Conservation (phyloP, 1,139 yeast genomes). For the Geotrichum fermentans region DNA sequence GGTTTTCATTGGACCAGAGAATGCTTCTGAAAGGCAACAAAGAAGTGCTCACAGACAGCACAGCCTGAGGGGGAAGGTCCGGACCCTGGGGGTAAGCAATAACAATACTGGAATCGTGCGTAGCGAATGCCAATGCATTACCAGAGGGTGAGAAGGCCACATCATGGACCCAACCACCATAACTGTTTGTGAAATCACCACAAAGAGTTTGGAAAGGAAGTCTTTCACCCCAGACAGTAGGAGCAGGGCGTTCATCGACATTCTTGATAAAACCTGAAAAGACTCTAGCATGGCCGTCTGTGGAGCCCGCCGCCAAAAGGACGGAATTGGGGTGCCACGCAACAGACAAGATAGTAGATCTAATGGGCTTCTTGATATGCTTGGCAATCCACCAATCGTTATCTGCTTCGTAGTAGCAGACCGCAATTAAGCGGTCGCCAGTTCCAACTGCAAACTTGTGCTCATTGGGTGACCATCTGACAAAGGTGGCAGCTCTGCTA, state of each 20-base stretch:
- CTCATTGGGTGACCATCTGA: conserved; percentile 92
- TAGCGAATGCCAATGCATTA: conserved; percentile 68
- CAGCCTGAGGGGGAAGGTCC: conserved; percentile 49
- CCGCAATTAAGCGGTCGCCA: conserved; percentile 88
- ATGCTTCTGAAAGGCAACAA: conserved; percentile 78
- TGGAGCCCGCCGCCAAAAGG: conserved; percentile 82
- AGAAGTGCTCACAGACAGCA: conserved; percentile 54
- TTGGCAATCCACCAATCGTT: conserved; percentile 99
- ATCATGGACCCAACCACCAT: conserved; percentile 91
- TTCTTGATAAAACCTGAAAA: conserved; percentile 92
- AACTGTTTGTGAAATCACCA: conserved; percentile 71
- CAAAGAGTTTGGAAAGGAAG: conserved; percentile 92
- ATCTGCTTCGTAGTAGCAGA: conserved; percentile 91
- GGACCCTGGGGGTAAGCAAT: conserved; percentile 75
- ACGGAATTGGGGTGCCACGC: conserved; percentile 96
- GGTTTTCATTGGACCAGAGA: conserved; percentile 59
- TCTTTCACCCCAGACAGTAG: conserved; percentile 89
- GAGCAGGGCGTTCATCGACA: conserved; percentile 73
- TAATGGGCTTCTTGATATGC: conserved; percentile 87
- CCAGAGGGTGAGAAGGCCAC: conserved; percentile 82
- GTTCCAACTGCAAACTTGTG: conserved; percentile 95
- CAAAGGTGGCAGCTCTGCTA: conserved; percentile 89
- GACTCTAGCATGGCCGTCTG: conserved; percentile 92
- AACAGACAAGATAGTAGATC: conserved; percentile 76
- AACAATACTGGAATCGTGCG: conserved; percentile 73